Percentiles rank a stretch among this genome's conserved stretches.
Conservation (phyloP, 495 filamentous ascomycete genomes). For the Hyaloscypha bicolor region DNA sequence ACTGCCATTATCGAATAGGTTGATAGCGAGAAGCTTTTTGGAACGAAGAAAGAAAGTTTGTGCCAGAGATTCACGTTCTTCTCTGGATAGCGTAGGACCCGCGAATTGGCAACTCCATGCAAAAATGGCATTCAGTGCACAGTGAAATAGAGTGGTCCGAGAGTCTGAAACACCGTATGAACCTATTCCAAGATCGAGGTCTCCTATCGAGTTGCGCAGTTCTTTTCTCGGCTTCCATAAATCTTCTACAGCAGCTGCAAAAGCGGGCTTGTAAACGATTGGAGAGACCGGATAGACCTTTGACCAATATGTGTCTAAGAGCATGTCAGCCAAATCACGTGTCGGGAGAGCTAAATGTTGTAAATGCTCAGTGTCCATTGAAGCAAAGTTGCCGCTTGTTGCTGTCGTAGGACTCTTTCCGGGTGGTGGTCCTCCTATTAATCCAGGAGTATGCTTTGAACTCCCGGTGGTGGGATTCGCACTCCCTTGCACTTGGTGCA, state of each 20-base stretch:
- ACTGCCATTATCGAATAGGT: constrained; percentile 46
- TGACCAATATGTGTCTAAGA: constrained; percentile 46
- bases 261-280: constrained; percentile 48
- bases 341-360: constrained; percentile 42
- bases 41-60: constrained; percentile 48
- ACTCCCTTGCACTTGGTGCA: constrained; percentile 39
- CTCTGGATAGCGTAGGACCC: constrained; percentile 35
- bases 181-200: constrained; percentile 43
- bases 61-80: constrained; percentile 40
- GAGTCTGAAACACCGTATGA: constrained; percentile 38
- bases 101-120: constrained; percentile 48
- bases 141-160: constrained; percentile 46
- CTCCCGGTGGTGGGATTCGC: background rate
- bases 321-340: constrained; percentile 46
- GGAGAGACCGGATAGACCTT: constrained; percentile 47
- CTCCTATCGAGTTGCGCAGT: constrained; percentile 17
- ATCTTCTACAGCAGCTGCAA: constrained; percentile 45
- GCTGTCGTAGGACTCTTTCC: background rate
- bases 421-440: too few species aligned
- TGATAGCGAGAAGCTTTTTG: constrained; percentile 47
- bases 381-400: background rate
- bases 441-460: background rate
- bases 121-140: constrained; percentile 48
- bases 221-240: constrained; percentile 41
- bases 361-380: background rate